Conservation (phyloP, 2,329 filamentous ascomycete species). For the Fusarium compactum region DNA sequence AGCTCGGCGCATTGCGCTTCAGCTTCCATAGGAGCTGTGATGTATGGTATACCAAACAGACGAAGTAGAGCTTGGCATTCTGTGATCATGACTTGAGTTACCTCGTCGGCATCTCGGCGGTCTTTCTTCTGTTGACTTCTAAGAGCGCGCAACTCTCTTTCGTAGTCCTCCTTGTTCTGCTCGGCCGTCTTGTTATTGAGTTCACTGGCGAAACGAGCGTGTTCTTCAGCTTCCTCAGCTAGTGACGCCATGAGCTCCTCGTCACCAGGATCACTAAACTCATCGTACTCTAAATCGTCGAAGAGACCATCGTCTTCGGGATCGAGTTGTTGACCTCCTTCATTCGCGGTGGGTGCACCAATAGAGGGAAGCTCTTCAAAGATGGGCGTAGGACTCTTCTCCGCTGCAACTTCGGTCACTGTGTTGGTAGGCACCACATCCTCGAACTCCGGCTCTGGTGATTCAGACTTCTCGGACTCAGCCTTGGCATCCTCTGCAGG, state of each 20-base stretch:
- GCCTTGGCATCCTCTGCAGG: conserved; percentile 18
- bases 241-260: conserved; percentile 89
- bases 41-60: conserved; percentile 93
- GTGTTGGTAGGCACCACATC: conserved; percentile 50
- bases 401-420: conserved; percentile 8
- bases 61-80: conserved; percentile 93
- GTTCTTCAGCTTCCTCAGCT: conserved; percentile 91
- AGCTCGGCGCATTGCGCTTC: conserved; percentile 97
- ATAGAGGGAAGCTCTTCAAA: conserved; percentile 32
- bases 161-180: conserved; percentile 83
- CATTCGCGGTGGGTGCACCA: not conserved
- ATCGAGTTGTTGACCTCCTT: conserved; percentile 12
- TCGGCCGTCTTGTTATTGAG: conserved; percentile 80
- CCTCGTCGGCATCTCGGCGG: conserved; percentile 93
- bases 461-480: conserved; percentile 49
- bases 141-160: conserved; percentile 86
- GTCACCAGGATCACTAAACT: conserved; percentile 89
- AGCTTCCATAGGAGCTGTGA: conserved; percentile 98
- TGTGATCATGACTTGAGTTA: conserved; percentile 93
- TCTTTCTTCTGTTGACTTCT: conserved; percentile 97
- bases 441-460: conserved; percentile 54
- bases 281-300: conserved; percentile 75
- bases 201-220: conserved; percentile 89
- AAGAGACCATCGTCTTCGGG: conserved; percentile 57
- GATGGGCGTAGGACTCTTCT: conserved; percentile 25